Base-by-base conservation (phyloP, 2,329 filamentous ascomycete species). In the Meredithiella fracta region DNA sequence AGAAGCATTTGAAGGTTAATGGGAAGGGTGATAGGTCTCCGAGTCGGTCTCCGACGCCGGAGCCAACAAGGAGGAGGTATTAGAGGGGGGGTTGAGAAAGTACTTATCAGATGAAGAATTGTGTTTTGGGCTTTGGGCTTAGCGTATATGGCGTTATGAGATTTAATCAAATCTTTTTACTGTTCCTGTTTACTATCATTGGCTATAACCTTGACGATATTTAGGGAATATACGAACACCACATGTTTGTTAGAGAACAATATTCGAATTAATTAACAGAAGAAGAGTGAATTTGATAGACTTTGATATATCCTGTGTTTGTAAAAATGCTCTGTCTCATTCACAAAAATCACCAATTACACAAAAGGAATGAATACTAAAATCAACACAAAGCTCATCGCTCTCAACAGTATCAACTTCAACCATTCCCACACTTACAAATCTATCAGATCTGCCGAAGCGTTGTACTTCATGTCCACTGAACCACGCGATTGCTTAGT, bases 1-100 rank as follows among this genome's bases (percentile, higher is more conserved):
- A 95, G 79, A 97, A 97, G 76, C 97, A 91, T 90, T 73, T 97
- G 66, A 86, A 86, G 73, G 72, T 80, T 71, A 78, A 88, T 59
- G 91, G 89, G 20, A 76, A 85, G 63, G 91, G 96, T 71, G 83
- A 84, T 65, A 80, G 88, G 69, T 94, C 87, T 68, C 79, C 82
- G 61, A 85, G 74, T 61, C 78, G 87, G 65, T 94, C 86, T 66
- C 88, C 90, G 0, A 92, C 85, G 62, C 91, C 91, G 2, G 88
- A 94, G 68, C 86, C 88, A 4, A 80, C 82, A 60, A 79, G 84
- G 65, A 82, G 82, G 69, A 77, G 86, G 63, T 85, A 73, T 66
- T 87, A 76, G 29, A 25, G 47, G 44, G 11, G 9, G 11, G 51
- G 58, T 29, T 55, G 25, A 51, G n/a, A n/a, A n/a, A n/a, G n/a